Evolutionary conservation across 306 rosid genomes (phyloP), one percentile per base, ranked within the genome.

Genomic region (Betula pendula): DNA sequence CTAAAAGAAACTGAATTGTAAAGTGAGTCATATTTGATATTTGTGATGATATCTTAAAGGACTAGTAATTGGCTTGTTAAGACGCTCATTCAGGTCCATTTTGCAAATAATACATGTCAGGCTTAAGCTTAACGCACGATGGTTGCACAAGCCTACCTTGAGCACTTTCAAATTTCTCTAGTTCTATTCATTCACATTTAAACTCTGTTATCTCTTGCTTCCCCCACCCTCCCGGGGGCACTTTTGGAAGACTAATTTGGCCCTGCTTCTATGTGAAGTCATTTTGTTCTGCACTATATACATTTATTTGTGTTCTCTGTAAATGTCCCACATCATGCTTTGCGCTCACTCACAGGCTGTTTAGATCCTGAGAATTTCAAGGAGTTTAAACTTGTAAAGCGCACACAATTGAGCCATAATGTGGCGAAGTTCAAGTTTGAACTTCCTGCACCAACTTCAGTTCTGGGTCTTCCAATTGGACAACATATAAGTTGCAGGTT

Each of bases 401-500:
- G 91, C 24, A n/a, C 72, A 15, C 92, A 91, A 73, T 83, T 96
- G 85, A 92, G 99, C 90, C 98, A 96, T 81, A 92, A 96, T 87
- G 99, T 92, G 70, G 98, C 99, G 12, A 92, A 91, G 84, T 96
- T 96, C 86, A 92, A 65, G 52, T 96, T 96, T 84, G 87, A 38
- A 69, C 98, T 96, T 65, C 96, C 92, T 15, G 83, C 86, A 68
- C 87, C 98, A 70, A 89, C 94, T 75, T 87, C 98, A 69, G 89
- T 89, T 71, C 81, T 96, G 86, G 98, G 99, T 38, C 99, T 96
- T 83, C 99, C 99, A 77, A 96, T 96, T 79, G 99, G 99, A 78
- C 98, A 96, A 58, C 99, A 92, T 82, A 92, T 96, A 82, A 92
- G 98, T 85, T 96, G 99, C 97, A 96, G 91, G 99, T 96, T 38